phyloP scores from a whole-genome alignment of 163 green algal species.

The Trebouxiophyceae sp. region DNA sequence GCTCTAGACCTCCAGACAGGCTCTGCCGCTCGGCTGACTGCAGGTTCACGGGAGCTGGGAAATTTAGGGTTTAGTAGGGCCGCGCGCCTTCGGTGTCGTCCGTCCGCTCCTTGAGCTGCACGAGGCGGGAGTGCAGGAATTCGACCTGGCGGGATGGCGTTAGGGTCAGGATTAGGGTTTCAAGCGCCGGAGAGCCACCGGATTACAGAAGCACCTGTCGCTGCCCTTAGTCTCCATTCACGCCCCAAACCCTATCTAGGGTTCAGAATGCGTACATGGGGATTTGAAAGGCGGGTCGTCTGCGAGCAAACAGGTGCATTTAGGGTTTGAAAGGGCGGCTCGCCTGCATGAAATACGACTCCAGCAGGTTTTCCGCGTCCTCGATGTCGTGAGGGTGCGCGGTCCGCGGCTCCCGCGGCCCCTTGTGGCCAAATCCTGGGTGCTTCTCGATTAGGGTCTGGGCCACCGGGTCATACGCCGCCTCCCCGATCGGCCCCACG shows the following conservation, averaged over 20 bases:
- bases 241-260: not conserved
- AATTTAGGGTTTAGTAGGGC: no score
- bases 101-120: slow-evolving; percentile 33
- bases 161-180: not conserved
- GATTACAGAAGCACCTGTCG: not conserved
- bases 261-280: not conserved
- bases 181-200: not conserved
- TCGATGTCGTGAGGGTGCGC: slow-evolving; percentile 41
- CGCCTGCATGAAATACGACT: slow-evolving; percentile 51
- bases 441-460: no score
- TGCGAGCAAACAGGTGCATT: no score
- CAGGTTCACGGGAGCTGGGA: no score
- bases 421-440: not conserved
- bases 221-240: no score
- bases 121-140: slow-evolving; percentile 34
- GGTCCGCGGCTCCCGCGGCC: not conserved
- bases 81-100: slow-evolving; percentile 43
- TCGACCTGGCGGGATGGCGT: no score
- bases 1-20: no score
- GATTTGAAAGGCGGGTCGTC: no score
- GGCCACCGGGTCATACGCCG: no score
- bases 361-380: slow-evolving; percentile 49
- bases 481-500: no score
- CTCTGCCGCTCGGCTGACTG: no score
- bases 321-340: not conserved